Evolutionary conservation across 495 filamentous ascomycete species (phyloP).

Genomic region (Aspergillus wentii): DNA sequence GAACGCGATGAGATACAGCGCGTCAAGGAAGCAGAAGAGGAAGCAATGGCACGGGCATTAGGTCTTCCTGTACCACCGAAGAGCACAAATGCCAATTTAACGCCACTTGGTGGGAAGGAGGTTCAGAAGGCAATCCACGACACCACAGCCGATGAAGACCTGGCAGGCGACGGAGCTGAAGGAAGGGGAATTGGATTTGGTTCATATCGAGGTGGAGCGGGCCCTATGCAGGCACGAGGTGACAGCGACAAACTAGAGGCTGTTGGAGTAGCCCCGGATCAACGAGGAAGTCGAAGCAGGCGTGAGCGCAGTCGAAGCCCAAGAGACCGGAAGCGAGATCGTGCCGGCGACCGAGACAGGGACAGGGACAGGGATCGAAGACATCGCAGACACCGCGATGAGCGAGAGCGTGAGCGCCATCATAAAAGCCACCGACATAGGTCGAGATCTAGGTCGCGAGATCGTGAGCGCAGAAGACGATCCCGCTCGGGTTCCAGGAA

Average conservation of each 20-base stretch:
- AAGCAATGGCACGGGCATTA: constrained; percentile 76
- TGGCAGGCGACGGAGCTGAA: constrained; percentile 9
- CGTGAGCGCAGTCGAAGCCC: constrained; percentile 31
- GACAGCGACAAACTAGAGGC: constrained; percentile 17
- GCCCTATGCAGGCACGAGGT: not conserved
- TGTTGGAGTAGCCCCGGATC: constrained; percentile 17
- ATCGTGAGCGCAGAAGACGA: constrained; percentile 16
- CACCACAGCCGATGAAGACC: constrained; percentile 25
- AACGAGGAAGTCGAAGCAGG: constrained; percentile 20
- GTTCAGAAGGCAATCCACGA: constrained; percentile 24
- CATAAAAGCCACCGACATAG: constrained; percentile 31
- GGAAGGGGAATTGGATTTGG: constrained; percentile 21
- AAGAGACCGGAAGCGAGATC: constrained; percentile 24
- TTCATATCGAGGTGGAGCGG: constrained; percentile 9
- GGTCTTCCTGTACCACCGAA: constrained; percentile 64
- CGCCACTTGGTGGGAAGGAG: constrained; percentile 31
- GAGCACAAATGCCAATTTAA: constrained; percentile 37
- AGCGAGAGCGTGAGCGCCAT: constrained; percentile 23
- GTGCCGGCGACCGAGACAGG: constrained; percentile 20
- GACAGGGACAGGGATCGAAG: constrained; percentile 32
- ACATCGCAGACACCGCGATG: constrained; percentile 29
- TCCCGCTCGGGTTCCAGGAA: constrained; percentile 16
- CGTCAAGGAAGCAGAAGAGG: constrained; percentile 90
- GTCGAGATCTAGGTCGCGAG: constrained; percentile 28
- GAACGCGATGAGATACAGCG: constrained; percentile 69